Base-by-base conservation (phyloP, 2,329 filamentous ascomycete species). In the Thielaviopsis populi region DNA sequence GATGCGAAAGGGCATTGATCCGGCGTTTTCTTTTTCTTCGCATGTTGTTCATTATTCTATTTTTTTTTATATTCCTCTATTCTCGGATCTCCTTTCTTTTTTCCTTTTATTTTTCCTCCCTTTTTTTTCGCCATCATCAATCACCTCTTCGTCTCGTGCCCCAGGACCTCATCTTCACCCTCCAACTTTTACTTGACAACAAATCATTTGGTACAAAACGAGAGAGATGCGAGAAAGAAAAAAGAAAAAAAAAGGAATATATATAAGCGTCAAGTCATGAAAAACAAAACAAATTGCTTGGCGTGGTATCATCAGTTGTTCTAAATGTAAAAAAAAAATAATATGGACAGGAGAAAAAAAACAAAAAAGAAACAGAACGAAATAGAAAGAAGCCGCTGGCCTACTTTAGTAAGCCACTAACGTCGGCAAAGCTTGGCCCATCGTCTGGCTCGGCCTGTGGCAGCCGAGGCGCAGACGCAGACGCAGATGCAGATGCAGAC, bases 341-440 rank as follows among this genome's bases (percentile, higher is more conserved):
- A n/a, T n/a, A n/a, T n/a, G n/a, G n/a, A n/a, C n/a, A n/a, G 19
- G 30, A 64, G 33, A 50, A 58, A 27, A 65, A n/a, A 58, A 19
- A 43, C 24, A 41, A 27, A 42, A 41, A 33, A 60, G 13, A 58
- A 37, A 19, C 17, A 42, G 6, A 30, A 37, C n/a, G n/a, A n/a
- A n/a, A n/a, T n/a, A n/a, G n/a, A n/a, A n/a, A n/a, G n/a, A 60
- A 13, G 27, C 41, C 37, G 37, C 43, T 24, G 40, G 15, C 50
- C 50, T 68, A 74, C 58, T 70, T 73, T 40, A 77, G 68, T 19
- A 79, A 70, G 56, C 76, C 75, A 17, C 76, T 76, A 2, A 71
- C 70, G 66, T 78, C 76, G 56, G 70, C 46, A 48, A 66, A 63
- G 27, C 56, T 58, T 8, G 61, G 64, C 4, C 61, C 61, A 37